phyloP scores from a whole-genome alignment of 2,329 filamentous ascomycete genomes.

The Epichloe hybrida region DNA sequence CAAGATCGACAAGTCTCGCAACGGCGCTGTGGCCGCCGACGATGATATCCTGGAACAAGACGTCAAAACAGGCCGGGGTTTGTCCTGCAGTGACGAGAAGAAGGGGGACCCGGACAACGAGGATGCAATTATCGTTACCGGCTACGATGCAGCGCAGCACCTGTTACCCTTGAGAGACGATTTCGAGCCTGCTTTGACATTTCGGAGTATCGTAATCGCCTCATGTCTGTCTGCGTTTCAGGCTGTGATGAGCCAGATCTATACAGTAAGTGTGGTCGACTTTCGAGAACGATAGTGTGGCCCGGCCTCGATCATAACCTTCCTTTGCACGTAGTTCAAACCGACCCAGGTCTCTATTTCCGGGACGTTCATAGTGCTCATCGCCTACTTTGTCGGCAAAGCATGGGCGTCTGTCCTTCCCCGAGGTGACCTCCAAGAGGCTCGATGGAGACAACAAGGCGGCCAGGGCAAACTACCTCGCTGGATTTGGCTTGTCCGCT shows the following conservation, averaged over 20 bases:
- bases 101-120: constrained; percentile 21
- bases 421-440: constrained; percentile 35
- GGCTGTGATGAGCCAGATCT: constrained; percentile 42
- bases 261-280: constrained; percentile 22
- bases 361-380: constrained; percentile 43
- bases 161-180: constrained; percentile 40
- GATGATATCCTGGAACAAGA: not conserved
- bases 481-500: constrained; percentile 25
- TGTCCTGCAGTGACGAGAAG: constrained; percentile 11
- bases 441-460: constrained; percentile 29
- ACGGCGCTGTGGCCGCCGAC: not conserved
- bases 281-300: no score
- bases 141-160: constrained; percentile 34
- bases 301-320: not conserved
- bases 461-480: constrained; percentile 27
- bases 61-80: not conserved
- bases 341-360: constrained; percentile 33
- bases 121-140: constrained; percentile 35
- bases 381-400: constrained; percentile 41
- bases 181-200: constrained; percentile 35
- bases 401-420: constrained; percentile 17
- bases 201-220: constrained; percentile 37
- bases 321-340: constrained; percentile 29
- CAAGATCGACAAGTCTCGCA: not conserved
- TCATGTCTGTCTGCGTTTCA: constrained; percentile 37